Percentiles rank a stretch among this genome's conserved stretches.
Conservation (phyloP, 495 filamentous ascomycete genomes). For the Hypoxylon perforatum region DNA sequence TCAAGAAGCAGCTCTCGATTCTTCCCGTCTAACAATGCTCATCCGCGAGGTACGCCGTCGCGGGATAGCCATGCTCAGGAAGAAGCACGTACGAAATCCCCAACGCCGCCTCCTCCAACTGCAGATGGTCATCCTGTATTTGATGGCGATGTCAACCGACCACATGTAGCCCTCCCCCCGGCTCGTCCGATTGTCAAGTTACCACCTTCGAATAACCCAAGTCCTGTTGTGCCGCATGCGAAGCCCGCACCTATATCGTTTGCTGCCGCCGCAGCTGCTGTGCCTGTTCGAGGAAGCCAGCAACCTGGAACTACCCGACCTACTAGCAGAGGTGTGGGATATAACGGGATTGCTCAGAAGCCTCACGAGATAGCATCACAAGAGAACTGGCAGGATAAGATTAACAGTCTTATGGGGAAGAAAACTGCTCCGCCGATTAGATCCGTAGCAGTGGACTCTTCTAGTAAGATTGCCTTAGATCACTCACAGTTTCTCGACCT, state of each 20-base stretch:
- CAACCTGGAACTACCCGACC: slow-evolving; percentile 27
- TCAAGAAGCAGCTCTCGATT: slow-evolving; percentile 69
- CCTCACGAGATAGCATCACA: slow-evolving; percentile 45
- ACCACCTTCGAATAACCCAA: slow-evolving; percentile 62
- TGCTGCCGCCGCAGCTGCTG: slow-evolving; percentile 58
- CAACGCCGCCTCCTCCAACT: slow-evolving; percentile 80
- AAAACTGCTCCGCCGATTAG: slow-evolving; percentile 68
- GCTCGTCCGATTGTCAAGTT: slow-evolving; percentile 77
- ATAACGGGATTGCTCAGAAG: slow-evolving; percentile 38
- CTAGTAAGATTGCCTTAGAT: slow-evolving; percentile 71
- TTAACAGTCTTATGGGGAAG: slow-evolving; percentile 75
- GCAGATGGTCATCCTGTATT: slow-evolving; percentile 77
- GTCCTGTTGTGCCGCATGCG: slow-evolving; percentile 49
- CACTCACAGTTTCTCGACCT: slow-evolving; percentile 57
- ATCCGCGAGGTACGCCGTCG: slow-evolving; percentile 15
- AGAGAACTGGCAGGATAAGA: slow-evolving; percentile 75
- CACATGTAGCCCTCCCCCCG: slow-evolving; percentile 75
- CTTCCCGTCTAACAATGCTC: slow-evolving; percentile 63
- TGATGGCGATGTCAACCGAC: slow-evolving; percentile 70
- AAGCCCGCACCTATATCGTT: slow-evolving; percentile 63
- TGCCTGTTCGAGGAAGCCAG: slow-evolving; percentile 6
- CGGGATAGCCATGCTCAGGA: slow-evolving; percentile 22
- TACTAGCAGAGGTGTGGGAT: slow-evolving; percentile 37
- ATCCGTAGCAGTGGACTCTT: slow-evolving; percentile 65
- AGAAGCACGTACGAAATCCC: slow-evolving; percentile 53